Evolutionary conservation across 2,329 filamentous ascomycete species (phyloP), one percentile per base, ranked within the genome.

Genomic region (Akanthomyces lecanii): DNA sequence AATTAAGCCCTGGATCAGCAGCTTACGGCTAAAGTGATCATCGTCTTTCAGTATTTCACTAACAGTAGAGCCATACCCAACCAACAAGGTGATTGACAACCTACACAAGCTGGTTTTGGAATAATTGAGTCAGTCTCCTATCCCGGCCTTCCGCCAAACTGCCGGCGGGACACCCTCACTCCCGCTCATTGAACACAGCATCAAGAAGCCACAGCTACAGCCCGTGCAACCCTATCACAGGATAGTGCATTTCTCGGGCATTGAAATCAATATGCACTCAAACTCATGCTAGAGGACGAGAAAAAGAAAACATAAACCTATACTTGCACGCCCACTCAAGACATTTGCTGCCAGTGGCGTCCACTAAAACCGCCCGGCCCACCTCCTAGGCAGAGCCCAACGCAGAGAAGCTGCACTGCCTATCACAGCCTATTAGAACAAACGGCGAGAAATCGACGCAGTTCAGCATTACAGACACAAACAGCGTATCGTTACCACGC

Each of bases 271-370:
- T 30, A 40, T 38, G 45, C 56, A 28, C 33, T n/a, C 44, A n/a
- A 36, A 44, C 33, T 60, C 33, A 51, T 51, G 47, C 48, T 12
- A 45, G 33, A 30, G 30, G 36, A 21, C 18, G 36, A 60, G 12
- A 52, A 60, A 60, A 60, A 60, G 57, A 60, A 60, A 60, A 52
- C 57, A 60, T 44, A 47, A 6, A n/a, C 55, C 12, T 58, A 28
- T 25, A 44, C 42, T 60, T 42, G 23, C 57, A 42, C 45, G 42
- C n/a, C 28, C 55, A 45, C 33, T 42, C 57, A 52, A 38, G 30
- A 42, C 45, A 51, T 5, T 42, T 42, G 45, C 36, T 51, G 23
- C 38, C 30, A 33, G 55, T 58, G 55, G 55, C 55, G 55, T 58
- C 42, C 42, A 45, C 57, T 52, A 42, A 44, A 42, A 44, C 23